Evolutionary conservation across 805 yeast species (phyloP).

Genomic region (Sungouiozyma intestinalis): DNA sequence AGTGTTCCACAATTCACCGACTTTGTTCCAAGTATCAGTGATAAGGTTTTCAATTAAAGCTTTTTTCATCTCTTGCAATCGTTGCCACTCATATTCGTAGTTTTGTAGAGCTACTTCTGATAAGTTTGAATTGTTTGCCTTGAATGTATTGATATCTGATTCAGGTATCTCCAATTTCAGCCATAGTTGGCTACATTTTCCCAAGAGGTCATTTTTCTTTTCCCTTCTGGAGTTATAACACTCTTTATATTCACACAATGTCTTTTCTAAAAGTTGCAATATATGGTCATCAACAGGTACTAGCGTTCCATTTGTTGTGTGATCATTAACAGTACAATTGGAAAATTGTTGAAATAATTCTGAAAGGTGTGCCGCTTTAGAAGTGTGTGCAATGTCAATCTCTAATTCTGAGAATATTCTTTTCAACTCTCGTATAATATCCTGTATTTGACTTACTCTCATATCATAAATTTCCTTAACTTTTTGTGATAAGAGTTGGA

Average conservation of each 20-base stretch:
- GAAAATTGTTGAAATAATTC: background rate
- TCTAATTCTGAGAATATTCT: conserved; percentile 16
- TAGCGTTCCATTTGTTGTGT: background rate
- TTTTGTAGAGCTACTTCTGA: conserved; percentile 38
- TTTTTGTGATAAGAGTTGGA: conserved; percentile 5
- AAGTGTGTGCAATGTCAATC: conserved; percentile 10
- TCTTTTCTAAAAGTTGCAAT: conserved; percentile 6
- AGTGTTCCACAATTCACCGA: conserved; percentile 50
- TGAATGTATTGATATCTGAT: conserved; percentile 33
- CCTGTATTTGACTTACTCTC: conserved; percentile 8
- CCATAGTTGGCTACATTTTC: conserved; percentile 46
- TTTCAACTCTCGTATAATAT: conserved; percentile 9
- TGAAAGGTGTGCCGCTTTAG: background rate
- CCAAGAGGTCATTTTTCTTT: conserved; percentile 26
- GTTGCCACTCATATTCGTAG: conserved; percentile 44
- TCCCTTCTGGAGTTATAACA: conserved; percentile 28
- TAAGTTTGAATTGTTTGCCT: conserved; percentile 34
- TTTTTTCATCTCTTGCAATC: conserved; percentile 50
- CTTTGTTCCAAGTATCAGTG: conserved; percentile 45
- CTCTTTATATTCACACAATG: conserved; percentile 9
- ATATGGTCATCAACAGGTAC: conserved; percentile 2
- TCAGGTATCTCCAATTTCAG: conserved; percentile 40
- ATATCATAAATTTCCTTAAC: conserved; percentile 12
- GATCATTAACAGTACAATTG: too few relatives aligned
- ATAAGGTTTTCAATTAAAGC: conserved; percentile 61